A percentile compares a stretch with the other conserved stretches of the same genome.
These are phyloP conservation scores for Xylaria sp. DNA, from an alignment of 2,329 filamentous ascomycete genomes.

Conservation along the genomic window DNA sequence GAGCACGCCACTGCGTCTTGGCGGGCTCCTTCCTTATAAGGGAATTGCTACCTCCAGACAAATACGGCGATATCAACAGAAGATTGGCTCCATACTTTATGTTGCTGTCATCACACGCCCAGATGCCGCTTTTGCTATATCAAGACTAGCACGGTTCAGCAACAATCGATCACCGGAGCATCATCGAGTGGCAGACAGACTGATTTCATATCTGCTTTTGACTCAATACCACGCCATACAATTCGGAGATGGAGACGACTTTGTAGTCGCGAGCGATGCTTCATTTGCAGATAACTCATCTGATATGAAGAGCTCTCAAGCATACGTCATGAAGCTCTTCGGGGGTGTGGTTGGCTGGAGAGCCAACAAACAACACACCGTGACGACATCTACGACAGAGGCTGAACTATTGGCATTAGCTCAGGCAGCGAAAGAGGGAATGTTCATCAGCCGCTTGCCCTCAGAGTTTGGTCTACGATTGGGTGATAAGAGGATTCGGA, in stretches of 20 bases:
- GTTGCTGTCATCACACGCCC: not conserved
- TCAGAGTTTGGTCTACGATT: not conserved
- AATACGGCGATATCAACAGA: not conserved
- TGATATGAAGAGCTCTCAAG: constrained; percentile 7
- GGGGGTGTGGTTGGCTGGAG: constrained; percentile 1
- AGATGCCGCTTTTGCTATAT: not conserved
- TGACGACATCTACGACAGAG: constrained; percentile 1
- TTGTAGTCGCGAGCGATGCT: not conserved
- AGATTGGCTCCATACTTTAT: not conserved
- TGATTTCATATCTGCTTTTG: not conserved
- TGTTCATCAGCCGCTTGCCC: not conserved
- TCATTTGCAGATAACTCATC: constrained; percentile 4
- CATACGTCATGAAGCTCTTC: constrained; percentile 2
- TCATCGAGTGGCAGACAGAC: not conserved
- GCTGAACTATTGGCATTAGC: constrained; percentile 3
- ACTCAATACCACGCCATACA: not conserved
- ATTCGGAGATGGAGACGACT: not conserved
- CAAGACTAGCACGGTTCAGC: not conserved
- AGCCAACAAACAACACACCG: constrained; percentile 4
- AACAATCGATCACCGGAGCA: not conserved
- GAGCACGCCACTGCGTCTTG: too few species aligned
- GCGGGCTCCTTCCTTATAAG: not conserved
- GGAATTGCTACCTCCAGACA: not conserved
- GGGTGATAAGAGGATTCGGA: not conserved
- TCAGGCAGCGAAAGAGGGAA: constrained; percentile 2